These are phyloP conservation scores for Fusarium mundagurra DNA, from an alignment of 2,329 filamentous ascomycete genomes.

Conservation along the genomic window DNA sequence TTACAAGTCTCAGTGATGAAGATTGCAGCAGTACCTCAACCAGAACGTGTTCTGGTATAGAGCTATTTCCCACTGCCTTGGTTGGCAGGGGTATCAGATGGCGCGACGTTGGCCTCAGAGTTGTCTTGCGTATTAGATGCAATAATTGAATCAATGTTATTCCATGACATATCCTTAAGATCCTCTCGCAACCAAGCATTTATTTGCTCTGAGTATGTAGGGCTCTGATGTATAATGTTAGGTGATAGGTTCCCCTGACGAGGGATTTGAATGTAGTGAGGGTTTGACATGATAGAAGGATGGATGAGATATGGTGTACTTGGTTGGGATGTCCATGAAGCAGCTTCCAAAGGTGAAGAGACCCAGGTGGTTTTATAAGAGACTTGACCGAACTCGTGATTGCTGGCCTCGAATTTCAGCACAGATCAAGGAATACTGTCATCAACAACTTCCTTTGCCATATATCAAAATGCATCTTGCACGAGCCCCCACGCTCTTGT, in stretches of 20 bases:
- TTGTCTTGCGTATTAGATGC: neutral
- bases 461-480: neutral
- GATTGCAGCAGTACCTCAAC: neutral
- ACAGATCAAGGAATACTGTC: neutral
- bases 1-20: neutral
- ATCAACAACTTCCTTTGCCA: neutral
- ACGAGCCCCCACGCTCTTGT: neutral
- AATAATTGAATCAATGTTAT: neutral
- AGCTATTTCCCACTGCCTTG: constrained; percentile 4
- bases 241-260: neutral
- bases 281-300: neutral
- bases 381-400: neutral
- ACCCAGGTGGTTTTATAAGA: neutral
- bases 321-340: neutral
- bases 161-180: neutral
- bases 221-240: neutral
- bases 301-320: neutral
- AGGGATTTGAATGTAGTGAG: neutral
- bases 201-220: neutral
- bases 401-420: neutral
- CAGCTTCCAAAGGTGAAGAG: neutral
- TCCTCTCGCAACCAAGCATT: constrained; percentile 9
- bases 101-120: neutral
- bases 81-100: neutral
- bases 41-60: neutral